Conservation (phyloP, 2,329 filamentous ascomycete species). For the Westerdykella aurantiaca region DNA sequence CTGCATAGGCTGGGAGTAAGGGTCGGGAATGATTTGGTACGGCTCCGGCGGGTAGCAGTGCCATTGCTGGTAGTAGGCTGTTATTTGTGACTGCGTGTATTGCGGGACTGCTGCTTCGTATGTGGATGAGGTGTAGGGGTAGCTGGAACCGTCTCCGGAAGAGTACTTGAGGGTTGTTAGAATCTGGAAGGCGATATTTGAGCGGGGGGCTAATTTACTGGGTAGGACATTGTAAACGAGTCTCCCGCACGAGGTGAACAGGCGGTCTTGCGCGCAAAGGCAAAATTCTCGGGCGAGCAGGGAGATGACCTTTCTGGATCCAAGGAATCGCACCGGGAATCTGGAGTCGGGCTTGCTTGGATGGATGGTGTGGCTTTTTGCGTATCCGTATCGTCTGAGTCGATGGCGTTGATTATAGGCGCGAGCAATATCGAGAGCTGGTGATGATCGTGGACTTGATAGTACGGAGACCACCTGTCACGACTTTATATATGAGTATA, state of each 20-base stretch:
- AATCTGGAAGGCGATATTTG: background rate
- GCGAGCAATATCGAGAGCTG: too few relatives aligned
- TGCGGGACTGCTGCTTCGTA: slow-evolving; percentile 18
- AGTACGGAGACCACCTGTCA: background rate
- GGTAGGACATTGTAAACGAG: slow-evolving; percentile 3
- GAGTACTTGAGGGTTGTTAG: slow-evolving; percentile 15
- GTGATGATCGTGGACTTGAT: too few relatives aligned
- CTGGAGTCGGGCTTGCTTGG: too few relatives aligned
- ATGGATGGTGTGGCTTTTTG: too few relatives aligned
- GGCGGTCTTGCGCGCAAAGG: background rate
- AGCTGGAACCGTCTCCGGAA: slow-evolving; percentile 14
- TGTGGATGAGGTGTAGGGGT: slow-evolving; percentile 10
- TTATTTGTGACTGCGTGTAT: slow-evolving; percentile 29
- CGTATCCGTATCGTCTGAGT: too few relatives aligned
- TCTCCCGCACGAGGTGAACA: background rate
- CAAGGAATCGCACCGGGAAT: too few relatives aligned
- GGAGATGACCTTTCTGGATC: background rate
- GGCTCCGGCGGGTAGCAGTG: slow-evolving; percentile 26
- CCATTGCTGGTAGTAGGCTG: slow-evolving; percentile 26
- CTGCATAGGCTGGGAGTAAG: slow-evolving; percentile 5
- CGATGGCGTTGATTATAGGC: too few relatives aligned
- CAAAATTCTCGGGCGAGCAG: background rate
- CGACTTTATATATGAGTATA: background rate
- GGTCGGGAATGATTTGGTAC: slow-evolving; percentile 21
- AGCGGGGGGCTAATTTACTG: background rate